phyloP scores from a whole-genome alignment of 169 alveolate species.

The Plasmodium sp. region DNA sequence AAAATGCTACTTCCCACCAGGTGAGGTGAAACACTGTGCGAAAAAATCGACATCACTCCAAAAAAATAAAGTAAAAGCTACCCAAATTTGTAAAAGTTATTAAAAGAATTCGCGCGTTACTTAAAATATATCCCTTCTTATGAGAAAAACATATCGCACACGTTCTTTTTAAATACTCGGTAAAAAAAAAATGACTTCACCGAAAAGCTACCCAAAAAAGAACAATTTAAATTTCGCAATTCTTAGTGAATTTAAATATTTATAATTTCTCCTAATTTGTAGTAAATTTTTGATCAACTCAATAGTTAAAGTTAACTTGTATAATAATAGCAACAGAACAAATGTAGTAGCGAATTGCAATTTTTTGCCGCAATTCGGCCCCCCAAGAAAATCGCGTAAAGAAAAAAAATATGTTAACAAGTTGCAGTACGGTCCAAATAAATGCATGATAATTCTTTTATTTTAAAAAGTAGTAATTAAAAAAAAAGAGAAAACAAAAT shows the following conservation, averaged over 20 bases:
- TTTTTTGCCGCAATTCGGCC: neutral
- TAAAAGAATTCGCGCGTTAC: neutral
- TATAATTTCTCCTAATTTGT: neutral
- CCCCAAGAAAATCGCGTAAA: neutral
- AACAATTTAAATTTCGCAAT: neutral
- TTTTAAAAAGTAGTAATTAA: neutral
- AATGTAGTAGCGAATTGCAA: neutral
- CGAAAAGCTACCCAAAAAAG: neutral
- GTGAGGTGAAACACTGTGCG: neutral
- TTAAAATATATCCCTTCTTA: neutral
- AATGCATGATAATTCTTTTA: neutral
- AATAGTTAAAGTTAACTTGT: neutral
- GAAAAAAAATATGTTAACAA: neutral
- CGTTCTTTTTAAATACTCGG: neutral
- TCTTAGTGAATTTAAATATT: neutral
- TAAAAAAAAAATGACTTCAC: neutral
- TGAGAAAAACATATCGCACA: neutral
- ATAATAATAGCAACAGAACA: neutral
- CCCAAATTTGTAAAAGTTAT: neutral
- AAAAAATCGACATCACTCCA: neutral
- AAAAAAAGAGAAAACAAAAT: neutral
- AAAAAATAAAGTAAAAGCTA: neutral
- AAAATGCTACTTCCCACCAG: neutral
- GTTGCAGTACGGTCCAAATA: neutral
- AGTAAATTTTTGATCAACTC: neutral